Percentiles rank a stretch among this genome's conserved stretches.
These are phyloP conservation scores for Funneliformis mosseae DNA, from an alignment of 192 early-diverging fungal species.

Conservation along the genomic window DNA sequence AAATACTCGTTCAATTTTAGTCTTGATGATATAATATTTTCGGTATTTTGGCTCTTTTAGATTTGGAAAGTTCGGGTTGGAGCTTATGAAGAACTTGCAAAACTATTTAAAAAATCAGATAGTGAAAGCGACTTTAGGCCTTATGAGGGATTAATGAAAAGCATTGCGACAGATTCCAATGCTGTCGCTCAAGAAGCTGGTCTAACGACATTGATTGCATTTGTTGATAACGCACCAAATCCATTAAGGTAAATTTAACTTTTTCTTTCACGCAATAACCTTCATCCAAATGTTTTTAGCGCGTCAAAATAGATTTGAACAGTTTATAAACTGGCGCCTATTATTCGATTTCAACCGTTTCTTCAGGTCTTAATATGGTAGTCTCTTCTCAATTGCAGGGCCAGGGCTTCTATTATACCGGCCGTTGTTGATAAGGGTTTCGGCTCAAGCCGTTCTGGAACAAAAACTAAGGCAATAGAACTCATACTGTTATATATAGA, in stretches of 20 bases:
- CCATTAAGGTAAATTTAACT: constrained; percentile 57
- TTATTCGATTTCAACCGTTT: background rate
- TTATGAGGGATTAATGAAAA: constrained; percentile 74
- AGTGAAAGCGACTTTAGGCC: constrained; percentile 66
- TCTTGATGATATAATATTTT: constrained; percentile 34
- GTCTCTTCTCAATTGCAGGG: constrained; percentile 43
- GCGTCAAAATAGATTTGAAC: background rate
- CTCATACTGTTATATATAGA: constrained; percentile 87
- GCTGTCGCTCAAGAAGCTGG: constrained; percentile 90
- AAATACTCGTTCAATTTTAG: background rate
- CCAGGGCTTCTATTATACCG: constrained; percentile 69
- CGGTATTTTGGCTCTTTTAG: constrained; percentile 45
- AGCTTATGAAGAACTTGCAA: constrained; percentile 81
- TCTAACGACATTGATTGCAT: constrained; percentile 72
- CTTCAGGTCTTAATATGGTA: too few species aligned
- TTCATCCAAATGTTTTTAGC: constrained; percentile 9
- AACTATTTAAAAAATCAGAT: constrained; percentile 69
- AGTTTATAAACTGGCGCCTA: background rate
- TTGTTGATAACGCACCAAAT: constrained; percentile 79
- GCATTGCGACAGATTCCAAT: constrained; percentile 85
- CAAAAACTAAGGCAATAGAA: constrained; percentile 77
- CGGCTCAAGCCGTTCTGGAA: constrained; percentile 77
- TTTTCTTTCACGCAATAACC: background rate
- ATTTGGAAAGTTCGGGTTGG: constrained; percentile 90
- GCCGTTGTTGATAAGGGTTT: constrained; percentile 88